These are phyloP conservation scores for Lupinus albus DNA, from an alignment of 306 rosid species.

Conservation along the genomic window DNA sequence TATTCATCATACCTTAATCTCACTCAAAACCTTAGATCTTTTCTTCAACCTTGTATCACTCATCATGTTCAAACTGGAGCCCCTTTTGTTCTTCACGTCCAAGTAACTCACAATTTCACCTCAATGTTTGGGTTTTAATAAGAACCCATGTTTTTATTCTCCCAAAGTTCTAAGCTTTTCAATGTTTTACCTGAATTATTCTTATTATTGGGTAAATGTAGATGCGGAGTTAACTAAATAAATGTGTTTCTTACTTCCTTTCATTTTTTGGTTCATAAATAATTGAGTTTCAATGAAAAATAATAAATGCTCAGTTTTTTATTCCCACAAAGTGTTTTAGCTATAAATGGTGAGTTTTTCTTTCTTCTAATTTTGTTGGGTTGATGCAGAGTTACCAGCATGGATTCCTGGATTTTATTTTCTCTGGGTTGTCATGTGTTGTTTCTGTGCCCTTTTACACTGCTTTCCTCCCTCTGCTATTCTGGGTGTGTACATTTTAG, in stretches of 20 bases:
- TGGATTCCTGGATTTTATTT: constrained; percentile 69
- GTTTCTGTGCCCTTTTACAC: constrained; percentile 96
- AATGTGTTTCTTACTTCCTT: no score
- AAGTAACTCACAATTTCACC: constrained; percentile 51
- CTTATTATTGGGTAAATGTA: background rate
- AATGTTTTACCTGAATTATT: constrained; percentile 4
- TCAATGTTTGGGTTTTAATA: background rate
- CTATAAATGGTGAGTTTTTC: constrained; percentile 12
- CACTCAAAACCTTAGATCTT: constrained; percentile 75
- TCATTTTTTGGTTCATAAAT: background rate
- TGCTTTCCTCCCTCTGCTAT: constrained; percentile 88
- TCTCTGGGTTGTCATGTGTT: constrained; percentile 75
- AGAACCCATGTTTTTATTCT: constrained; percentile 24
- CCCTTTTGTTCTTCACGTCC: constrained; percentile 72
- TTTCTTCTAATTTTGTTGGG: background rate
- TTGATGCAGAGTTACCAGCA: constrained; percentile 58
- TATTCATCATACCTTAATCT: constrained; percentile 65
- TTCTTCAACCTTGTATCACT: constrained; percentile 70
- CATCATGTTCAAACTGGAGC: constrained; percentile 60
- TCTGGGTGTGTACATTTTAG: constrained; percentile 65
- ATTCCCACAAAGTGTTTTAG: constrained; percentile 16
- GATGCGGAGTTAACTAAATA: constrained; percentile 50
- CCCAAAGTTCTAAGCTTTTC: background rate
- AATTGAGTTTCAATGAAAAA: background rate
- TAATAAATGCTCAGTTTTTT: constrained; percentile 12